Base-by-base conservation (phyloP, 2,329 filamentous ascomycete genomes). In the Exophiala viscosa region DNA sequence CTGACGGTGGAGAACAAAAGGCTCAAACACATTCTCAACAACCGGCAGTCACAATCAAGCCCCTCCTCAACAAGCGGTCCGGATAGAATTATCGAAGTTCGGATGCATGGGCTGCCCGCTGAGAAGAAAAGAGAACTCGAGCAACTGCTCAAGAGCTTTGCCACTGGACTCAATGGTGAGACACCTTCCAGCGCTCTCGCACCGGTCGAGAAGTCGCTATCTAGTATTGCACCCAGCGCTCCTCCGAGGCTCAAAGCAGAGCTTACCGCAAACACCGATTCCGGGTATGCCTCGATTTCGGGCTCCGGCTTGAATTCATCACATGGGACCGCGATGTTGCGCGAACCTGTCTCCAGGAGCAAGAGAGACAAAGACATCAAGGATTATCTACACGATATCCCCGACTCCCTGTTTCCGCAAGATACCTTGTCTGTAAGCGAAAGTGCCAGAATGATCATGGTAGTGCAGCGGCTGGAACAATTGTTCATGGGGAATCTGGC, bases 81-180 rank as follows among this genome's bases (percentile, higher is more conserved):
- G 58, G 88, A 95, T 28, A 90, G 88, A 65, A 70, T 95, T 0
- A 92, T 95, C 61, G 90, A 95, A 66, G 83, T 95, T 55, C 86
- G 88, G 61, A 80, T 91, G 28, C 88, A 93, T 61, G 83, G 85
- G 0, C 69, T 95, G 36, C 80, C 87, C 0, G 77, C 82, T 42
- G 77, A 81, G 45, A 91, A 90, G 71, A 90, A 87, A 68, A 78
- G 83, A 52, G 88, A 93, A 58, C 69, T 95, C 15, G 88, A 95
- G 65, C 80, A 84, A 5, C 83, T 84, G 0, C 70, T 95, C 8
- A 81, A 84, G 1, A 80, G 75, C 20, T 75, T 91, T 3, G 79
- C 83, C 15, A 70, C 72, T 1, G 69, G 69, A 41, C 20, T 64
- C 43, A 54, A 38, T 44, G 48, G 41, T 3, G 45, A 48, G 11